Conservation (phyloP, 2,329 filamentous ascomycete species). For the Alternaria arbusti region DNA sequence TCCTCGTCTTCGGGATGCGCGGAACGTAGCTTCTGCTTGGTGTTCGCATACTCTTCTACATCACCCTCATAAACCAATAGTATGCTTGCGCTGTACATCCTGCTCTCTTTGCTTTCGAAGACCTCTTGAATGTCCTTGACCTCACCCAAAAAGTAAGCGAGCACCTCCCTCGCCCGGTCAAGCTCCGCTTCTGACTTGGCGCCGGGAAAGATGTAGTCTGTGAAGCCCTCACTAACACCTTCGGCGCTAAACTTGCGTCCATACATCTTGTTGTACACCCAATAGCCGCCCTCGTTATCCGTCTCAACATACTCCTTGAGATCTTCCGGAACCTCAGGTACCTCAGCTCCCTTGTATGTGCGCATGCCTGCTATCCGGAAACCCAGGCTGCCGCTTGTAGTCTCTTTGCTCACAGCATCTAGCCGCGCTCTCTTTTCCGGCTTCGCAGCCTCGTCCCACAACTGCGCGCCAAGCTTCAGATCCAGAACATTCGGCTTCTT, state of each 20-base stretch:
- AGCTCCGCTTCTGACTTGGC: conserved; percentile 33
- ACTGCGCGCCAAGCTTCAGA: conserved; percentile 82
- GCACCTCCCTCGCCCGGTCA: conserved; percentile 55
- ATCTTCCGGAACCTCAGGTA: conserved; percentile 28
- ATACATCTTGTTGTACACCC: conserved; percentile 70
- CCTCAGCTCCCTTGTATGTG: conserved; percentile 54
- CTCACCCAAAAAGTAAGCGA: conserved; percentile 51
- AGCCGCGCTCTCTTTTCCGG: conserved; percentile 64
- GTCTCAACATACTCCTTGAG: conserved; percentile 43
- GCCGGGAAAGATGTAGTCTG: conserved; percentile 60
- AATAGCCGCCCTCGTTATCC: conserved; percentile 60
- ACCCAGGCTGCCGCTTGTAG: conserved; percentile 65
- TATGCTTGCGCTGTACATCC: conserved; percentile 72
- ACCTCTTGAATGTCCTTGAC: conserved; percentile 63
- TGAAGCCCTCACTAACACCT: conserved; percentile 64
- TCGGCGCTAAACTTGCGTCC: conserved; percentile 63
- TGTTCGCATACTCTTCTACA: conserved; percentile 58
- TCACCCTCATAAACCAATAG: conserved; percentile 72
- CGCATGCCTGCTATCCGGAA: conserved; percentile 72
- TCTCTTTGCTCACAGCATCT: conserved; percentile 64
- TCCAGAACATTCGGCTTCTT: conserved; percentile 88
- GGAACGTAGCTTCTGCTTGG: conserved; percentile 38
- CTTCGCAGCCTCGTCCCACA: conserved; percentile 79
- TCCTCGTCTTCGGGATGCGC: conserved; percentile 44
- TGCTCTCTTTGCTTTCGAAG: conserved; percentile 67